A percentile compares a stretch with the other conserved stretches of the same genome.
Conservation (phyloP, 768 basidiomycete species). For the Mrakia blollopis region DNA sequence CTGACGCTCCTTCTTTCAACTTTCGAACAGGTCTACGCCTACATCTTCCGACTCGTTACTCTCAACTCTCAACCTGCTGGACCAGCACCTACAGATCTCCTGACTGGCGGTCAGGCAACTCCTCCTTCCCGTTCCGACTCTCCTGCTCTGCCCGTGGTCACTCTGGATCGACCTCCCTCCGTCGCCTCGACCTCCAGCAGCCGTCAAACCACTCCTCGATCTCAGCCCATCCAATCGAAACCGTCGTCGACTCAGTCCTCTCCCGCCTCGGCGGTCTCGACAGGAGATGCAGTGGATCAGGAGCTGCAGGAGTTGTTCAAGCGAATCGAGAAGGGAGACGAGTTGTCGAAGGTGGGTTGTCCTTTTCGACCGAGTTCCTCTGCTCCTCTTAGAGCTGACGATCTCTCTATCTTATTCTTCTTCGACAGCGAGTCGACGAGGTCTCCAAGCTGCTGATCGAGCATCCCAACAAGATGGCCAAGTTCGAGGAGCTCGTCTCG, state of each 20-base stretch:
- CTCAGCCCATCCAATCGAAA: neutral
- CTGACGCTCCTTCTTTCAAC: neutral
- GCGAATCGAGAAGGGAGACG: slow-evolving; percentile 42
- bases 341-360: slow-evolving; percentile 19
- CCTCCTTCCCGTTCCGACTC: neutral
- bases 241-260: neutral
- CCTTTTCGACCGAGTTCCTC: neutral
- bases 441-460: slow-evolving; percentile 88
- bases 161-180: neutral
- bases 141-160: neutral
- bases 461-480: slow-evolving; percentile 54
- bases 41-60: slow-evolving; percentile 71
- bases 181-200: neutral
- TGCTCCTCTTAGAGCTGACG: neutral
- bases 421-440: slow-evolving; percentile 72
- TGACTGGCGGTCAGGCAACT: neutral
- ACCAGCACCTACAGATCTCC: neutral
- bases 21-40: slow-evolving; percentile 57
- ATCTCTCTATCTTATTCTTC: neutral
- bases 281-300: slow-evolving; percentile 69
- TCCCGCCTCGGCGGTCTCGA: neutral
- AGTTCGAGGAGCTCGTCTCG: slow-evolving; percentile 27
- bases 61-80: neutral
- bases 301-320: slow-evolving; percentile 63
- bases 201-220: neutral